Evolutionary conservation across 78 protist species (phyloP).

Genomic region (Dictyostelium capitatum): DNA sequence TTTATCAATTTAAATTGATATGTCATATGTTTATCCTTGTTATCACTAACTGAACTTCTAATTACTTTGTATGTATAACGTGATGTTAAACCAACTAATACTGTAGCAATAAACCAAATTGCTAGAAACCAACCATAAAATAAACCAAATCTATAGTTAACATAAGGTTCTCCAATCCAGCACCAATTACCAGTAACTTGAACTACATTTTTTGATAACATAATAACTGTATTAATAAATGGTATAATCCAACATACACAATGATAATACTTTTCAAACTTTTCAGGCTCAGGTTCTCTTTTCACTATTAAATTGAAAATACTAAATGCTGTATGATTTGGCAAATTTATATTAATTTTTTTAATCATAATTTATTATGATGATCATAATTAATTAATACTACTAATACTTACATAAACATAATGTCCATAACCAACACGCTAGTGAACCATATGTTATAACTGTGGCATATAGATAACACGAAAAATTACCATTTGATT

Average conservation of each 20-base stretch:
- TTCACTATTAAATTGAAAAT: conserved; percentile 46
- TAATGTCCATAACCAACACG: conserved; percentile 71
- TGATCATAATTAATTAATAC: background rate
- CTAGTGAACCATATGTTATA: conserved; percentile 50
- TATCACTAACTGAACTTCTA: conserved; percentile 23
- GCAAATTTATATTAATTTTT: too few relatives aligned
- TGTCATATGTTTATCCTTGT: conserved; percentile 49
- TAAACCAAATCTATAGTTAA: conserved; percentile 27
- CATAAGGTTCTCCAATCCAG: conserved; percentile 43
- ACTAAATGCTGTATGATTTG: conserved; percentile 62
- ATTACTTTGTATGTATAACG: conserved; percentile 56
- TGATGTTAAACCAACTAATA: conserved; percentile 32
- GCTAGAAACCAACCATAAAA: conserved; percentile 45
- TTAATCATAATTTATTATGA: background rate
- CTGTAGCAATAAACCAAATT: conserved; percentile 24
- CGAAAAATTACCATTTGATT: background rate
- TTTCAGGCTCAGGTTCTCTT: conserved; percentile 64
- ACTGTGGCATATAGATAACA: conserved; percentile 37
- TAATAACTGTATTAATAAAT: conserved; percentile 22
- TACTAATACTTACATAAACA: conserved; percentile 62
- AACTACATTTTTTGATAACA: conserved; percentile 37
- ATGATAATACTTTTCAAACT: conserved; percentile 45
- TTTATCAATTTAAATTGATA: conserved; percentile 77
- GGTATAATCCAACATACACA: conserved; percentile 48
- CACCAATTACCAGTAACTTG: conserved; percentile 53